These are phyloP conservation scores for Ceratobasidium sp. DNA, from an alignment of 1,284 basidiomycete genomes.

Conservation along the genomic window DNA sequence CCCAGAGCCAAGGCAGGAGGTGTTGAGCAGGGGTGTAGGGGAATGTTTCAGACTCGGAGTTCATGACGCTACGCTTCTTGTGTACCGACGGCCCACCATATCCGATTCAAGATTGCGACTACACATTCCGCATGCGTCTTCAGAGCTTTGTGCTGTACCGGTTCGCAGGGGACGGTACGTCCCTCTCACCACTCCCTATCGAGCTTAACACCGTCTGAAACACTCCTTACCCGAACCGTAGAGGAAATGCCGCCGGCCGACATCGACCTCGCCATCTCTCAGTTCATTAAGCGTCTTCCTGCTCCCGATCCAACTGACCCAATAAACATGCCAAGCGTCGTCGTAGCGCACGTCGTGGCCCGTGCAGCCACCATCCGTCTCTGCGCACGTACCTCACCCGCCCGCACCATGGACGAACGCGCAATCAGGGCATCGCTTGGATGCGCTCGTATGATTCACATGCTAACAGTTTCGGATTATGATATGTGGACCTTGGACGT, in stretches of 20 bases:
- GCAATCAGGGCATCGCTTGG: slow-evolving; percentile 6
- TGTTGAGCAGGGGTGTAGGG: no score
- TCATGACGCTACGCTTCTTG: slow-evolving; percentile 31
- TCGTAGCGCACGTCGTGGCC: slow-evolving; percentile 17
- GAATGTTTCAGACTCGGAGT: background rate
- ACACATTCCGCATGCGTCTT: slow-evolving; percentile 21
- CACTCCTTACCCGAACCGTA: background rate
- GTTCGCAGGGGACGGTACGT: slow-evolving; percentile 29
- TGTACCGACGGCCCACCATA: slow-evolving; percentile 24
- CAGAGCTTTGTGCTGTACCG: slow-evolving; percentile 31
- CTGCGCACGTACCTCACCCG: slow-evolving; percentile 17
- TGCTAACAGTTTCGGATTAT: slow-evolving; percentile 25
- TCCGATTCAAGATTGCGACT: slow-evolving; percentile 1
- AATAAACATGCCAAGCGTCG: slow-evolving; percentile 14
- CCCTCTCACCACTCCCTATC: background rate
- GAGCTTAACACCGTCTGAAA: background rate
- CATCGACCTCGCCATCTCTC: slow-evolving; percentile 23
- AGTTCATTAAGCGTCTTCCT: slow-evolving; percentile 20
- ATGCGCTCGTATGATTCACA: slow-evolving; percentile 19
- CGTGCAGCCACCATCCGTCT: slow-evolving; percentile 24
- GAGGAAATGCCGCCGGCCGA: slow-evolving; percentile 21
- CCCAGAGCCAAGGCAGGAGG: no score
- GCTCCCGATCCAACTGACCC: slow-evolving; percentile 11
- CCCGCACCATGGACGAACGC: slow-evolving; percentile 21
- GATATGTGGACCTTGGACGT: slow-evolving; percentile 39